phyloP scores from a whole-genome alignment of 768 basidiomycete genomes.

The Agrocybe praecox region DNA sequence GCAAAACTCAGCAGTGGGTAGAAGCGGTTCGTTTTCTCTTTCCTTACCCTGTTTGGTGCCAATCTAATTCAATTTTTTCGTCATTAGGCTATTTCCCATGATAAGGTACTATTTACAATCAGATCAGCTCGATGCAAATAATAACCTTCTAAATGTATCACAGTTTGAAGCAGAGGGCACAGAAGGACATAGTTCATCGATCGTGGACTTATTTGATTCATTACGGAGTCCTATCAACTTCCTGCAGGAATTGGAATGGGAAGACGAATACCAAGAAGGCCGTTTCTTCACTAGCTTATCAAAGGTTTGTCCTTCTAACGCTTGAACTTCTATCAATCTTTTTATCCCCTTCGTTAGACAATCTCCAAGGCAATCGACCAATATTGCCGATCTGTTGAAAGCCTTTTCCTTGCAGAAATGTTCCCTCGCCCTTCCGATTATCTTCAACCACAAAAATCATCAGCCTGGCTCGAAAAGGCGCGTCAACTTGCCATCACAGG shows the following conservation, averaged over 20 bases:
- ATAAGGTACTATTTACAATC: constrained; percentile 55
- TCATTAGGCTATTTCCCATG: constrained; percentile 74
- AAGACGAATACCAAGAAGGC: constrained; percentile 86
- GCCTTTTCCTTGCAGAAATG: constrained; percentile 94
- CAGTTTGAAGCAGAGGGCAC: constrained; percentile 79
- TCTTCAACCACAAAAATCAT: constrained; percentile 82
- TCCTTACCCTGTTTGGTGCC: constrained; percentile 24
- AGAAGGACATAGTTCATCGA: constrained; percentile 93
- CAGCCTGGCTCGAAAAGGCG: constrained; percentile 87
- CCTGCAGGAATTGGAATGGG: constrained; percentile 89
- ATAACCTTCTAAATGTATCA: not conserved
- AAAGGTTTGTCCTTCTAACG: constrained; percentile 54
- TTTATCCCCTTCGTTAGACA: constrained; percentile 49
- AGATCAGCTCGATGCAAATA: constrained; percentile 2
- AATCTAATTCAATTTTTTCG: constrained; percentile 5
- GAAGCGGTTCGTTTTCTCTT: constrained; percentile 63
- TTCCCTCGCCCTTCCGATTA: constrained; percentile 82
- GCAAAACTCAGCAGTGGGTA: constrained; percentile 93
- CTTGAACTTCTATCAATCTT: not conserved
- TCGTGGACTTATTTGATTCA: constrained; percentile 95
- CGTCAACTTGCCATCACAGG: constrained; percentile 72
- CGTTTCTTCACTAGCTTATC: constrained; percentile 88
- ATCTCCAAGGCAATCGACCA: constrained; percentile 91
- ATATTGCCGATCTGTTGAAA: constrained; percentile 87
- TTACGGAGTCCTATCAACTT: constrained; percentile 89